Conservation (phyloP, 2,329 filamentous ascomycete genomes). For the Mycosphaerelloides madeirae region DNA sequence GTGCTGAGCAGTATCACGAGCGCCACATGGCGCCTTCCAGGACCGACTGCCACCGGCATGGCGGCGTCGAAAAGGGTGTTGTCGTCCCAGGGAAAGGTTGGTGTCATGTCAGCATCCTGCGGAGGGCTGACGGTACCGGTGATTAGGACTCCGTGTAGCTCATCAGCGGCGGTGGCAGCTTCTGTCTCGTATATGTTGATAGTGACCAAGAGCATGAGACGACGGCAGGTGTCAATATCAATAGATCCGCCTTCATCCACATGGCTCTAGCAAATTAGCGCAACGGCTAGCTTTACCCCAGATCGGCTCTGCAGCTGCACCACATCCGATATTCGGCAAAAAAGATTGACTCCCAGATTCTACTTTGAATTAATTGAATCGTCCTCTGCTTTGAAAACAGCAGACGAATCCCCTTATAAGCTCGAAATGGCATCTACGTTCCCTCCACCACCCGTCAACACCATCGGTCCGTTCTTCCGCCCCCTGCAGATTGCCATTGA, state of each 20-base stretch:
- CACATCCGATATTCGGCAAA: slow-evolving; percentile 5
- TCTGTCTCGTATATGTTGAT: no score
- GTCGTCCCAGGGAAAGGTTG: no score
- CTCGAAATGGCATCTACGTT: slow-evolving; percentile 45
- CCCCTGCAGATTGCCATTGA: background rate
- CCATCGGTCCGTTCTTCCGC: slow-evolving; percentile 54
- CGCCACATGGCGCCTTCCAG: background rate
- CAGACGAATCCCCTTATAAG: background rate
- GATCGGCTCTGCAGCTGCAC: background rate
- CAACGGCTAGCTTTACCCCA: no score
- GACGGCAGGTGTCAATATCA: no score
- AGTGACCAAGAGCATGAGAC: no score
- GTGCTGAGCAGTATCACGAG: slow-evolving; percentile 9
- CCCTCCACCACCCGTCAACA: slow-evolving; percentile 71
- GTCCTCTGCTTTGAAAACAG: background rate
- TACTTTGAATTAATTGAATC: background rate
- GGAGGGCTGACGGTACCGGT: no score
- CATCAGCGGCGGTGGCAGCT: no score
- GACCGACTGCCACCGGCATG: background rate
- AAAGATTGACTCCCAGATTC: slow-evolving; percentile 5
- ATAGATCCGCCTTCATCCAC: no score
- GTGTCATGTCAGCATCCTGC: no score
- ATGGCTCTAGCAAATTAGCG: no score
- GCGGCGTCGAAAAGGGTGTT: background rate
- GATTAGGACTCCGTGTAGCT: no score